phyloP scores from a whole-genome alignment of 140 eudicot genomes.

The Cichorium intybus region DNA sequence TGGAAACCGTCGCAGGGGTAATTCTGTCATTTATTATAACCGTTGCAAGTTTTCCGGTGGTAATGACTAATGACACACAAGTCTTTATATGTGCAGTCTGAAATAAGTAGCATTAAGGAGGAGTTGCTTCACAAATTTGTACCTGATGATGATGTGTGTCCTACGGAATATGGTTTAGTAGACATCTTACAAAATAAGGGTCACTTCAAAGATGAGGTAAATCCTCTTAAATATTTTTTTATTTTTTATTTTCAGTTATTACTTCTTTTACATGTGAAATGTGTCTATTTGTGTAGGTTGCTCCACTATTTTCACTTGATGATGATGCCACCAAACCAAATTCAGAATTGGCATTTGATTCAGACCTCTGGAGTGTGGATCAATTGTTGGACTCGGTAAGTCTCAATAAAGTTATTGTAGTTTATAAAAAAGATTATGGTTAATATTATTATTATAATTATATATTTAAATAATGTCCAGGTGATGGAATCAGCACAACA shows the following conservation, averaged over 20 bases:
- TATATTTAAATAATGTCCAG: conserved; percentile 30
- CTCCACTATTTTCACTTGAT: conserved; percentile 41
- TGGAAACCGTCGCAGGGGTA: conserved; percentile 54
- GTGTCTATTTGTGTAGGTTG: conserved; percentile 32
- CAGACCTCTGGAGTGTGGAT: conserved; percentile 56
- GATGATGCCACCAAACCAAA: conserved; percentile 44
- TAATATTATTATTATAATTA: neutral
- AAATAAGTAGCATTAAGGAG: conserved; percentile 45
- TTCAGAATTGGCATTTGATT: conserved; percentile 36
- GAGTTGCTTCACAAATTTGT: conserved; percentile 63
- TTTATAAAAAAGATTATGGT: neutral
- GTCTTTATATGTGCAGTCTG: conserved; percentile 43
- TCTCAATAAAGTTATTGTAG: neutral
- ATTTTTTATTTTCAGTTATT: neutral
- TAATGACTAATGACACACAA: neutral
- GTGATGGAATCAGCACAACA: conserved; percentile 86
- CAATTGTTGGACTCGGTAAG: conserved; percentile 71
- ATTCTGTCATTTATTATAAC: conserved; percentile 10
- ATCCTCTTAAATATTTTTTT: conserved; percentile 10
- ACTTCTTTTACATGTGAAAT: conserved; percentile 2
- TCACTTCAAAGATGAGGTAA: conserved; percentile 42
- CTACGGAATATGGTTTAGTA: conserved; percentile 41
- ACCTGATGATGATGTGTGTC: conserved; percentile 85
- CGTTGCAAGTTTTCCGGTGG: neutral
- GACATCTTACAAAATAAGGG: conserved; percentile 29